Evolutionary conservation across 2,329 filamentous ascomycete species (phyloP).

Genomic region (Aspergillus clavatus): DNA sequence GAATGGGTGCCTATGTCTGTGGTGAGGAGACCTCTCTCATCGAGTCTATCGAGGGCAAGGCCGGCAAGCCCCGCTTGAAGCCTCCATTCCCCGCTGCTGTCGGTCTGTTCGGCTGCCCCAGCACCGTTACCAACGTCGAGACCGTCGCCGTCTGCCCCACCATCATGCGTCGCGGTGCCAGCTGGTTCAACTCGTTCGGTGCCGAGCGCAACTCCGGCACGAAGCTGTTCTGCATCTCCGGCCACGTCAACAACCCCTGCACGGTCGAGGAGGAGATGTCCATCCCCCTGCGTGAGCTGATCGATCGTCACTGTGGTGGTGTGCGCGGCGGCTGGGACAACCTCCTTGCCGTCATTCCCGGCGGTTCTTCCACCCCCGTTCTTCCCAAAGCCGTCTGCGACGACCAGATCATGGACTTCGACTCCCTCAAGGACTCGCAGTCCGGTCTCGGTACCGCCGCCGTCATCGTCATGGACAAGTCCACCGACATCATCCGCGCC

Average conservation of each 20-base stretch:
- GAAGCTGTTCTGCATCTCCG: slow-evolving; percentile 97
- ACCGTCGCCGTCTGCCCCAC: slow-evolving; percentile 93
- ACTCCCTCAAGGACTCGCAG: slow-evolving; percentile 95
- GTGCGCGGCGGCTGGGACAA: slow-evolving; percentile 98
- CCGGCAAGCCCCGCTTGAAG: slow-evolving; percentile 97
- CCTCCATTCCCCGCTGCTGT: slow-evolving; percentile 96
- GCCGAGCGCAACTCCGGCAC: slow-evolving; percentile 95
- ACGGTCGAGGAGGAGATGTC: slow-evolving; percentile 99
- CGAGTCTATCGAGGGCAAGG: slow-evolving; percentile 96
- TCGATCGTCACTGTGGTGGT: slow-evolving; percentile 97
- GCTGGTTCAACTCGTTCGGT: slow-evolving; percentile 90
- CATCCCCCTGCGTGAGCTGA: slow-evolving; percentile 89
- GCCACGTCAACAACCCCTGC: slow-evolving; percentile 96
- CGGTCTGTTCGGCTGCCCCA: slow-evolving; percentile 95
- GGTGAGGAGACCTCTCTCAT: slow-evolving; percentile 98
- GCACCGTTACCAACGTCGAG: slow-evolving; percentile 97
- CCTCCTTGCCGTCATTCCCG: slow-evolving; percentile 88
- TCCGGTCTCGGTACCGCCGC: slow-evolving; percentile 95
- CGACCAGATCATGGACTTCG: slow-evolving; percentile 98
- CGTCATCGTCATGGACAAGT: slow-evolving; percentile 99
- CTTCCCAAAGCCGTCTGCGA: slow-evolving; percentile 86
- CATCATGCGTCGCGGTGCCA: slow-evolving; percentile 85
- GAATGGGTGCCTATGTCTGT: slow-evolving; percentile 95
- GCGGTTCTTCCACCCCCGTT: slow-evolving; percentile 93
- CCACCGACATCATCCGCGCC: slow-evolving; percentile 87